Conservation (phyloP, 2,329 filamentous ascomycete species). For the Zymoseptoria passerinii region DNA sequence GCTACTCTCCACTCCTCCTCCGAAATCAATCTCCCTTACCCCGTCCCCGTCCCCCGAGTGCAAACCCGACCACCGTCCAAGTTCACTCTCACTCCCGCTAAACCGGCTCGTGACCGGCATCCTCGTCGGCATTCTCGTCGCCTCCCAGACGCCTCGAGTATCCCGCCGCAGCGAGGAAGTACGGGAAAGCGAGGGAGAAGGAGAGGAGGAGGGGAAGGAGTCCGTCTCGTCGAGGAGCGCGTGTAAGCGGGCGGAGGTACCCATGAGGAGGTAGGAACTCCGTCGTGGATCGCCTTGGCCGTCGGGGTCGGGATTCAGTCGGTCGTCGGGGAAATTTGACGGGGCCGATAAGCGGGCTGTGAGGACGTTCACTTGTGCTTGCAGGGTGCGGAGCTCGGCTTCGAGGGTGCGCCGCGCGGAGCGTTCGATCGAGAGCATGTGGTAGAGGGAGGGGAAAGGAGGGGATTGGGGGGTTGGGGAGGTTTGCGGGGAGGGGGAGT, state of each 20-base stretch:
- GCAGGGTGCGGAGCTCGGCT: slow-evolving; percentile 23
- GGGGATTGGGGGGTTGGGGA: slow-evolving; percentile 11
- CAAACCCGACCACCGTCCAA: neutral
- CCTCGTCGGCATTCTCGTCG: neutral
- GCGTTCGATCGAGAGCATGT: slow-evolving; percentile 32
- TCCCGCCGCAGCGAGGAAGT: neutral
- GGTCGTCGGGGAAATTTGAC: slow-evolving; percentile 12
- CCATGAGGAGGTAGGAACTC: slow-evolving; percentile 21
- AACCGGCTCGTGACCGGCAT: slow-evolving; percentile 16
- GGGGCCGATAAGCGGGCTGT: slow-evolving; percentile 23
- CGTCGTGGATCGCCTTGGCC: slow-evolving; percentile 3
- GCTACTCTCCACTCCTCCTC: neutral
- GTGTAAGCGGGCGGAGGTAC: slow-evolving; percentile 19
- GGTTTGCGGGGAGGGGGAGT: neutral
- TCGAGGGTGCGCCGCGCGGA: slow-evolving; percentile 29
- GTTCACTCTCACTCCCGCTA: slow-evolving; percentile 21
- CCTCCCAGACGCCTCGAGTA: slow-evolving; percentile 10
- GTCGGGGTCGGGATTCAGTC: slow-evolving; percentile 14
- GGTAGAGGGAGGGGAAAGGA: slow-evolving; percentile 30
- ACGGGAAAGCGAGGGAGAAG: neutral
- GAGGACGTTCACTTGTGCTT: slow-evolving; percentile 24
- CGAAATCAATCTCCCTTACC: neutral
- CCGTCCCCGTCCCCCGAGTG: neutral
- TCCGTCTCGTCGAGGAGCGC: slow-evolving; percentile 23
- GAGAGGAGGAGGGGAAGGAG: slow-evolving; percentile 7